phyloP scores from a whole-genome alignment of 805 yeast genomes.

The Nakazawaea peltata region DNA sequence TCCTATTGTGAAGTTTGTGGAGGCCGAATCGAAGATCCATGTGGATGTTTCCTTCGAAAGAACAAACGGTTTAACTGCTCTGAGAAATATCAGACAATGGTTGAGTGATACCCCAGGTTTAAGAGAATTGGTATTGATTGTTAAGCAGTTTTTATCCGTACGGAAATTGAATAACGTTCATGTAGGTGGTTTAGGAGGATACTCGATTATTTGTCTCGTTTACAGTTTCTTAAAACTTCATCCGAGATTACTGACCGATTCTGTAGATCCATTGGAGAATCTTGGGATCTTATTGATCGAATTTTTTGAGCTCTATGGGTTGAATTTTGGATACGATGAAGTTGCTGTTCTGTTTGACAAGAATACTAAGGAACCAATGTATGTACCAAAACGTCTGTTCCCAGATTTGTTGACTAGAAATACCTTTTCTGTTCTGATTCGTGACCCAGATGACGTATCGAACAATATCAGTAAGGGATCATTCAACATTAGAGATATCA shows the following conservation, averaged over 20 bases:
- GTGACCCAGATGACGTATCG: conserved; percentile 79
- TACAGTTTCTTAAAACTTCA: conserved; percentile 73
- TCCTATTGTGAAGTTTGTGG: conserved; percentile 89
- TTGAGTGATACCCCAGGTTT: conserved; percentile 64
- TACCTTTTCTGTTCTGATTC: conserved; percentile 64
- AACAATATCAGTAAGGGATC: conserved; percentile 86
- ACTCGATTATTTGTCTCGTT: conserved; percentile 81
- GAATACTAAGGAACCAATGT: conserved; percentile 45
- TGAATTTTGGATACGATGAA: conserved; percentile 77
- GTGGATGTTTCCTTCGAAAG: conserved; percentile 90
- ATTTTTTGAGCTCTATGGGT: conserved; percentile 88
- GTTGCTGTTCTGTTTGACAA: conserved; percentile 58
- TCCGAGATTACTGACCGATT: conserved; percentile 63
- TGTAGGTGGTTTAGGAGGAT: conserved; percentile 93
- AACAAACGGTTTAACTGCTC: conserved; percentile 76
- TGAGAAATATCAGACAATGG: conserved; percentile 73
- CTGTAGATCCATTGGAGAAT: conserved; percentile 63
- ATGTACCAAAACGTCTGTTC: conserved; percentile 48
- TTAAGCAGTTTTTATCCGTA: conserved; percentile 78
- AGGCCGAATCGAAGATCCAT: conserved; percentile 58
- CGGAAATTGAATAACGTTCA: conserved; percentile 80
- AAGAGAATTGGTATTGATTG: conserved; percentile 70
- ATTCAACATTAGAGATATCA: conserved; percentile 69
- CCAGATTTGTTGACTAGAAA: conserved; percentile 45
- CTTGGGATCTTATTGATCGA: conserved; percentile 83